Conservation (phyloP, 352 stramenopile genomes). For the Albugo laibachii region DNA sequence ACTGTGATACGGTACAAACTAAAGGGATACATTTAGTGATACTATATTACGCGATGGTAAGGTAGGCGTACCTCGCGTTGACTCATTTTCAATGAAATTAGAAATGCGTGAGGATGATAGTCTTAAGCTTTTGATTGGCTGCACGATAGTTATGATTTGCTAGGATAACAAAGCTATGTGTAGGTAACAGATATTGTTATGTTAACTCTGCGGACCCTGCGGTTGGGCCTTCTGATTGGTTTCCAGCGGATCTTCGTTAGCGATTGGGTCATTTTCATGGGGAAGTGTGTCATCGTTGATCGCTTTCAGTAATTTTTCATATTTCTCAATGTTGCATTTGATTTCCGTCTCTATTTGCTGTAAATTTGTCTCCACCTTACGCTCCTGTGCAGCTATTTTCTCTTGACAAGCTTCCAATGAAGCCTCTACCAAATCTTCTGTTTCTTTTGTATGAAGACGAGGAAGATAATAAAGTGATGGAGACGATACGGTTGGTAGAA, state of each 20-base stretch:
- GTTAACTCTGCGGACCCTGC: not conserved
- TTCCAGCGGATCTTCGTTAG: not conserved
- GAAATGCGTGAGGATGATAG: too few species aligned
- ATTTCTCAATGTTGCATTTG: not conserved
- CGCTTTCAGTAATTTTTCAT: not conserved
- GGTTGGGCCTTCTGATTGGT: not conserved
- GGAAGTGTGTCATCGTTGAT: not conserved
- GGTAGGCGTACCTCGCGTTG: too few species aligned
- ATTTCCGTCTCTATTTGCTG: slow-evolving; percentile 2
- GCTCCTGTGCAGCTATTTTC: slow-evolving; percentile 22
- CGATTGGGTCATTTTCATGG: not conserved
- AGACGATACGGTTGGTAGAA: slow-evolving; percentile 41
- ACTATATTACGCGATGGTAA: too few species aligned
- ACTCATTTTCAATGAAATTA: too few species aligned
- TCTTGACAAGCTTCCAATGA: slow-evolving; percentile 46
- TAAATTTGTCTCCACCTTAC: slow-evolving; percentile 19
- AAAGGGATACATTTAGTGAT: too few species aligned
- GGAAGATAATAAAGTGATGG: slow-evolving; percentile 57
- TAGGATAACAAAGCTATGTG: too few species aligned
- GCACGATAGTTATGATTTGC: too few species aligned
- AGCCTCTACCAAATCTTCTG: slow-evolving; percentile 39
- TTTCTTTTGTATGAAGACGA: slow-evolving; percentile 56
- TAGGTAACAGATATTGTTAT: too few species aligned
- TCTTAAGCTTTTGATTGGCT: too few species aligned
- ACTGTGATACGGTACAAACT: slow-evolving; percentile 42